Base-by-base conservation (phyloP, 352 stramenopile genomes). In the Globisporangium megalacanthum region DNA sequence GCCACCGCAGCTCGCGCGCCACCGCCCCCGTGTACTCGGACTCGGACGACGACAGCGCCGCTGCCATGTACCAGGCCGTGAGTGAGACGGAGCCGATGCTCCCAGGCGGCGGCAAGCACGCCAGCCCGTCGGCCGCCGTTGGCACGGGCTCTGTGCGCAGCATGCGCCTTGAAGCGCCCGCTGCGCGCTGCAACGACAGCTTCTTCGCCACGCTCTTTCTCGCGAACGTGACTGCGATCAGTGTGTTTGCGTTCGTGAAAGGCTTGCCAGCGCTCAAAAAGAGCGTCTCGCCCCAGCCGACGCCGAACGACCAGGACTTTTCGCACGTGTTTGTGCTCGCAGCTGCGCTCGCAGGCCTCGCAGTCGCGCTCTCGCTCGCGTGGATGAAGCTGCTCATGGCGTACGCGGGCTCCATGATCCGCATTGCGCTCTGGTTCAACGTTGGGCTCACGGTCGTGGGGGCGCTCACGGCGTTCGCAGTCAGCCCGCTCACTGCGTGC, bases 321-420 rank as follows among this genome's bases (percentile, higher is more conserved):
- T 70, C 58, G 3, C 70, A 77, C 31, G 62, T 89, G 35, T 83
- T 86, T 58, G 68, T 66, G 22, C 69, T 92, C 49, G 69, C 72
- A 36, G 77, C 59, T 3, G 58, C 69, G 5, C 65, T 94, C 22
- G 78, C 83, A 54, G 71, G 57, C 42, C 58, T 82, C 20, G 78
- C 74, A 6, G 75, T 79, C 17, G 59, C 64, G 15, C 56, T 94
- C n/a, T 87, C 82, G 39, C 68, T 80, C 31, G 48, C 79, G 13
- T 94, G 84, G 84, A 88, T 94, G 65, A 76, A 80, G 58, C 61
- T 94, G 19, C 62, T 94, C 25, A 89, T 92, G 75, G 58, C 72
- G 22, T 89, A 88, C 64, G 82, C 84, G 4, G 64, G 62, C 22
- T 81, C 75, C 19, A 88, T 94, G 69, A 94, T 94, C 68, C 61